Evolutionary conservation across 108 stramenopile species (phyloP).

Genomic region (Skeletonema grethae): DNA sequence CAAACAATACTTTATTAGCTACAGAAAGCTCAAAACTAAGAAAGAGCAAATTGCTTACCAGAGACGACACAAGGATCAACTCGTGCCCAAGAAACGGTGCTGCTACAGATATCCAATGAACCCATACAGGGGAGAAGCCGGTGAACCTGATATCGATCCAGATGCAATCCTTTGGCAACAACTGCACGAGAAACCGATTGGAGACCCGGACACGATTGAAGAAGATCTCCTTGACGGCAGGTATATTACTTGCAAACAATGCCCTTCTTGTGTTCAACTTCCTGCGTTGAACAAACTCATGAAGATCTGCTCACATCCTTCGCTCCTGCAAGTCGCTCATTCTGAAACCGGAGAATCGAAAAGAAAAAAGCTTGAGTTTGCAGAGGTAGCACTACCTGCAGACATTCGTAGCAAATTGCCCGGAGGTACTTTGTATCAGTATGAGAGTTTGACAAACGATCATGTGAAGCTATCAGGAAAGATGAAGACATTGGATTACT

Average conservation of each 20-base stretch:
- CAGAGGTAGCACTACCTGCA: slow-evolving; percentile 68
- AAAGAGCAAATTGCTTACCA: slow-evolving; percentile 71
- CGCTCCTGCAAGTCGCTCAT: slow-evolving; percentile 69
- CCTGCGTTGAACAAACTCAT: slow-evolving; percentile 62
- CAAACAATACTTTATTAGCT: slow-evolving; percentile 57
- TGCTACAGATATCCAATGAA: slow-evolving; percentile 65
- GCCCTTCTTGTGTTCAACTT: slow-evolving; percentile 71
- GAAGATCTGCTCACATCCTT: slow-evolving; percentile 77
- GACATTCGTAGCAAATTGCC: slow-evolving; percentile 66
- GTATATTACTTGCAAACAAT: slow-evolving; percentile 22
- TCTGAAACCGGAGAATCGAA: slow-evolving; percentile 42
- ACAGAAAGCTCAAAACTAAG: slow-evolving; percentile 51
- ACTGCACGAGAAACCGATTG: slow-evolving; percentile 30
- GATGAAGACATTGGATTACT: slow-evolving; percentile 63
- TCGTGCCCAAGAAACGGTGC: slow-evolving; percentile 57
- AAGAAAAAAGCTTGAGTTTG: slow-evolving; percentile 70
- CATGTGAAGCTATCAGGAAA: slow-evolving; percentile 83
- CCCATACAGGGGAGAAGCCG: slow-evolving; percentile 34
- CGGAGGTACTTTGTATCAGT: slow-evolving; percentile 55
- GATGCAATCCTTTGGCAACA: slow-evolving; percentile 68
- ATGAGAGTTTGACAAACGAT: slow-evolving; percentile 73
- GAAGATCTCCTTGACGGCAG: slow-evolving; percentile 33
- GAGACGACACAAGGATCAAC: slow-evolving; percentile 57
- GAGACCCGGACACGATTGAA: slow-evolving; percentile 15
- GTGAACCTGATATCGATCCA: slow-evolving; percentile 58